Conservation (phyloP, 106 monocot species). For the Apostasia ramifera region DNA sequence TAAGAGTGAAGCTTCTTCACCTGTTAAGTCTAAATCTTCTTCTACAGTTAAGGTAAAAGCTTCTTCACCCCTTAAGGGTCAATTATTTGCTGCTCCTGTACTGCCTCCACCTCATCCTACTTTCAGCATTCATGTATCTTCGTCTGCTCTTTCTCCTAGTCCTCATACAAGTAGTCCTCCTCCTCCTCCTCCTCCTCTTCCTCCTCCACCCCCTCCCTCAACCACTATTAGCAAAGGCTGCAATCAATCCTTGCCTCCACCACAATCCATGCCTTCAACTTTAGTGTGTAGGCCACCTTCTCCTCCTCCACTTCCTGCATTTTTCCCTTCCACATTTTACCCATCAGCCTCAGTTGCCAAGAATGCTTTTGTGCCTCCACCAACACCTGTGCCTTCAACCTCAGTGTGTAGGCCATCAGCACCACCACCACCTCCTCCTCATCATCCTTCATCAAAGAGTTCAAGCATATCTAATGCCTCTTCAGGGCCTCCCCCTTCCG, state of each 20-base stretch:
- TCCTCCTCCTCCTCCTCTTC: neutral
- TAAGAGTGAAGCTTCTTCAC: neutral
- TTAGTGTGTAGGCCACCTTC: neutral
- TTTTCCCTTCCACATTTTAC: neutral
- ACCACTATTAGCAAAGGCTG: neutral
- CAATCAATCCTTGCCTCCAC: too few species aligned
- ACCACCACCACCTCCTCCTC: constrained; percentile 3
- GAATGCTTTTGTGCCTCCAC: neutral
- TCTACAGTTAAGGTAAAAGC: neutral
- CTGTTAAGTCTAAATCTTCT: neutral
- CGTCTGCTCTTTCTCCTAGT: neutral
- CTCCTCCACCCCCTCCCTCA: neutral
- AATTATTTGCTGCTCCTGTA: neutral
- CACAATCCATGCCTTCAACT: too few species aligned
- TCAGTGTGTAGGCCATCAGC: neutral
- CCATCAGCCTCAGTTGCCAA: neutral
- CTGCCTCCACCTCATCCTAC: constrained; percentile 8
- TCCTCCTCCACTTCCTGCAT: neutral
- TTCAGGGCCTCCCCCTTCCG: constrained; percentile 47
- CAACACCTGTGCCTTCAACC: constrained; percentile 2
- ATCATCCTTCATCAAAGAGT: constrained; percentile 6
- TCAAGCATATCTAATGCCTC: constrained; percentile 12
- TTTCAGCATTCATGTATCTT: neutral
- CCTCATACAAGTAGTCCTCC: neutral
- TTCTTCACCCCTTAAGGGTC: neutral